A percentile compares a stretch with the other conserved stretches of the same genome.
Conservation (phyloP, 345 rosid species). For the Ceriops zippeliana region DNA sequence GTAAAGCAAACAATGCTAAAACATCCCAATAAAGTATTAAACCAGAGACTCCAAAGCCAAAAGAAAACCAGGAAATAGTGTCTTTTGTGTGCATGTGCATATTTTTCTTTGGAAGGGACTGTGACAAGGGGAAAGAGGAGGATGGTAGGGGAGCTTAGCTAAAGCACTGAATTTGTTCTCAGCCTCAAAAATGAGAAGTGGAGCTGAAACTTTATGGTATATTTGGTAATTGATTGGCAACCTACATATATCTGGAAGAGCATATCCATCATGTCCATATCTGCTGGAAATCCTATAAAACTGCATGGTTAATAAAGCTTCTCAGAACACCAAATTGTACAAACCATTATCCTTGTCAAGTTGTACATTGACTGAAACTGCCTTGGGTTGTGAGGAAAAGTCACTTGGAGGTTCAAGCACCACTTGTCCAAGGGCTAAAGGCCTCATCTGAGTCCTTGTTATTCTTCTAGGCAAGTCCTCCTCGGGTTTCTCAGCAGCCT, state of each 20-base stretch:
- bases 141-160: not conserved
- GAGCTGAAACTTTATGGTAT: not conserved
- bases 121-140: not conserved
- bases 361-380: conserved; percentile 6
- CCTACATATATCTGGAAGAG: not conserved
- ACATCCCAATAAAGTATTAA: no score
- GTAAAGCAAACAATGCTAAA: no score
- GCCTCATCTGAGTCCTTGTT: conserved; percentile 22
- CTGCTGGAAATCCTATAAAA: conserved; percentile 6
- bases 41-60: no score
- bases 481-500: conserved; percentile 28
- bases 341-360: conserved; percentile 33
- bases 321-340: not conserved
- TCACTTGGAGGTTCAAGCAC: conserved; percentile 38
- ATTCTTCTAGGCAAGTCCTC: conserved; percentile 29
- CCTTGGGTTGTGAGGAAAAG: conserved; percentile 20
- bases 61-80: no score
- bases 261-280: not conserved
- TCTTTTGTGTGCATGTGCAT: not conserved
- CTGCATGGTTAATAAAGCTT: conserved; percentile 10
- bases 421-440: conserved; percentile 27
- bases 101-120: not conserved
- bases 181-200: not conserved
- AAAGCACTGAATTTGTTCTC: not conserved
- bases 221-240: not conserved